Base-by-base conservation (phyloP, 1,284 basidiomycete genomes). In the Thecaphora thlaspeos region DNA sequence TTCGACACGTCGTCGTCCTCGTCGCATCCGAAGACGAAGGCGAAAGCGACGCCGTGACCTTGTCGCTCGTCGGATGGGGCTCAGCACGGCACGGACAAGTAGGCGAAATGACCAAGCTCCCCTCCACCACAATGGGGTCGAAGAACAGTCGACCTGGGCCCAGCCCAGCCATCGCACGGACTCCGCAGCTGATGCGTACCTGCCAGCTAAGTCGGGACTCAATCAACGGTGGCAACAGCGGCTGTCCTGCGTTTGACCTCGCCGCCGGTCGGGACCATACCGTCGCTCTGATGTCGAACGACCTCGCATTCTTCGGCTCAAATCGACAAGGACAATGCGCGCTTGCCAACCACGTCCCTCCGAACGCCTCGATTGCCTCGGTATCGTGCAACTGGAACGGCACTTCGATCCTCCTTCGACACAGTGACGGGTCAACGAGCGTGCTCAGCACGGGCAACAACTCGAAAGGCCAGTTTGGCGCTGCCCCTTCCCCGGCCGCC, bases 301-400 rank as follows among this genome's bases (percentile, higher is more conserved):
- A 18, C 1, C 41, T 61, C 21, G 36, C 34, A 23, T 43, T 30
- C 37, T 41, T 54, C 19, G 65, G 65, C 18, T 64, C 54, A 14
- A 46, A 58, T 43, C 43, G 41, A 32, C 54, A 55, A 18, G 51
- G 51, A 1, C 61, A 68, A 19, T 44, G 21, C 30, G 47, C 17
- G 30, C 48, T 18, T 17, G 34, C 14, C 9, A 44, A 37, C 22
- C 36, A 22, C 18, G n/a, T n/a, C 11, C 19, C 30, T 23, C 17
- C 22, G 26, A 5, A 46, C 14, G 17, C 11, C 21, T 19, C 11
- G 22, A 19, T 28, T 19, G 32, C 15, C 17, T 32, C 23, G 10
- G 17, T 68, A 23, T 36, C 46, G 17, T 60, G 65, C 61, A 61
- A 61, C 41, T 68, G 61, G 61, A 64, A 53, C 36, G 53, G 53